Evolutionary conservation across 768 basidiomycete genomes (phyloP).

Genomic region (Tylopilus sp.): DNA sequence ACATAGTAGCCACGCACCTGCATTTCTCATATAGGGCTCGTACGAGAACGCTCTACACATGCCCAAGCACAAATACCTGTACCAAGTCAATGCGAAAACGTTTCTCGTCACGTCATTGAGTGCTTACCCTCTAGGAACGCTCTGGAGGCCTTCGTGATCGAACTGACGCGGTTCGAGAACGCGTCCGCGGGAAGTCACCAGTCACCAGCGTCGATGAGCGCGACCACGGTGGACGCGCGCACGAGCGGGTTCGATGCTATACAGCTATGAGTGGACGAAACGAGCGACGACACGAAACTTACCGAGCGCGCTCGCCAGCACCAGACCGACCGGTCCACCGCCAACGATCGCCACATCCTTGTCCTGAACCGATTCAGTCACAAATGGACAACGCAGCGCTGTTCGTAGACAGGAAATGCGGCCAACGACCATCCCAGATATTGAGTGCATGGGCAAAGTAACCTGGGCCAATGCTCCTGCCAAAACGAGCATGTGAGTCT

Average conservation of each 20-base stretch:
- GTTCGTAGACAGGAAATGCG: neutral
- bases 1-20: slow-evolving; percentile 53
- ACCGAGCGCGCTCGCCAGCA: slow-evolving; percentile 87
- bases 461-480: too few species aligned
- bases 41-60: slow-evolving; percentile 63
- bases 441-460: too few species aligned
- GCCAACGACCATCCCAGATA: too few species aligned
- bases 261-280: neutral
- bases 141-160: slow-evolving; percentile 74
- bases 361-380: slow-evolving; percentile 37
- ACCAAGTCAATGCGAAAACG: neutral
- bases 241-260: slow-evolving; percentile 54
- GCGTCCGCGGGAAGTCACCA: slow-evolving; percentile 58
- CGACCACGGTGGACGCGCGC: slow-evolving; percentile 54
- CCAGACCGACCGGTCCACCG: slow-evolving; percentile 91
- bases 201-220: slow-evolving; percentile 75
- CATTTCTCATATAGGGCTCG: slow-evolving; percentile 80
- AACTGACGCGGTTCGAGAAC: slow-evolving; percentile 84
- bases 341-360: slow-evolving; percentile 93
- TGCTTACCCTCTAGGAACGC: slow-evolving; percentile 59
- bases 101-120: neutral
- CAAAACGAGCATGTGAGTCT: too few species aligned
- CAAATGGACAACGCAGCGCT: slow-evolving; percentile 10
- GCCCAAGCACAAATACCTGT: slow-evolving; percentile 82
- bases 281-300: slow-evolving; percentile 19